These are phyloP conservation scores for Litchi chinensis DNA, from an alignment of 345 rosid genomes.

Conservation along the genomic window DNA sequence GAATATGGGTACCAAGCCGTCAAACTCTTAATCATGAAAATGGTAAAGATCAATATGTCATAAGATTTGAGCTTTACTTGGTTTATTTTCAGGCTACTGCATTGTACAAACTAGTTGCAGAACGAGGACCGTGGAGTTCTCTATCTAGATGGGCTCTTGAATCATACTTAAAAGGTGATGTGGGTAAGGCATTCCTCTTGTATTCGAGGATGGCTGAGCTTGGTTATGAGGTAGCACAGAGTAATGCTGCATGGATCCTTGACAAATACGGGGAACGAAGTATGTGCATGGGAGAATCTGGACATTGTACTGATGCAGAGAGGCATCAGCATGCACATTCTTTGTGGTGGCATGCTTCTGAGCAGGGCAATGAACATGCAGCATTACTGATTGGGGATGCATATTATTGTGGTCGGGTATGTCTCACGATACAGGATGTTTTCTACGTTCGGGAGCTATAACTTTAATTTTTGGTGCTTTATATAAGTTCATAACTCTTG, in stretches of 20 bases:
- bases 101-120: constrained; percentile 92
- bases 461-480: background rate
- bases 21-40: constrained; percentile 7
- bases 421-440: background rate
- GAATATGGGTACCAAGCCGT: background rate
- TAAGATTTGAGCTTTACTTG: constrained; percentile 9
- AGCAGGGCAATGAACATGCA: constrained; percentile 99
- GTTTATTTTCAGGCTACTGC: constrained; percentile 74
- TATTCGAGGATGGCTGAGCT: constrained; percentile 97
- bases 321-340: constrained; percentile 93
- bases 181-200: constrained; percentile 84
- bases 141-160: constrained; percentile 99
- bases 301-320: constrained; percentile 83
- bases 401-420: constrained; percentile 93
- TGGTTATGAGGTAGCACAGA: constrained; percentile 97
- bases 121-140: constrained; percentile 98
- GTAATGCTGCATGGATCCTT: constrained; percentile 99
- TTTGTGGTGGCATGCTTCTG: constrained; percentile 99
- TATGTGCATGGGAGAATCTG: constrained; percentile 97
- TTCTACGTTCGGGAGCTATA: constrained; percentile 7
- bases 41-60: background rate
- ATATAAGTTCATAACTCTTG: background rate
- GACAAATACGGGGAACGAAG: constrained; percentile 90
- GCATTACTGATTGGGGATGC: constrained; percentile 98
- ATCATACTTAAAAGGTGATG: constrained; percentile 89